Percentiles rank a stretch among this genome's conserved stretches.
Conservation (phyloP, 495 filamentous ascomycete genomes). For the Aspergillus olivimuriae region DNA sequence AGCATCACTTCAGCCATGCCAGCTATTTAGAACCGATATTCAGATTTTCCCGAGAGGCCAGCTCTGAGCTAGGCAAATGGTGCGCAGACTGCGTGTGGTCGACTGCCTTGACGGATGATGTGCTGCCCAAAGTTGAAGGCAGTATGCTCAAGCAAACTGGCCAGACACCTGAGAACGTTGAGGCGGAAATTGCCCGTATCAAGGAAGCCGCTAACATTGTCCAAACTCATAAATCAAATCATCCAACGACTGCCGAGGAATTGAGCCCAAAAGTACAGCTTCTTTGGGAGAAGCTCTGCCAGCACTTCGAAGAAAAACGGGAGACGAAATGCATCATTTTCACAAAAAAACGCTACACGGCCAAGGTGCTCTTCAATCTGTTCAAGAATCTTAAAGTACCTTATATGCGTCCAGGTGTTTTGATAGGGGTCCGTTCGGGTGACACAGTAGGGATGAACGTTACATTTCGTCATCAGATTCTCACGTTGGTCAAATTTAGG, state of each 20-base stretch:
- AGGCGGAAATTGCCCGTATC: slow-evolving; percentile 47
- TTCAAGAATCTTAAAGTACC: slow-evolving; percentile 51
- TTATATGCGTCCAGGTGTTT: slow-evolving; percentile 56
- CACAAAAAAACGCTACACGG: slow-evolving; percentile 71
- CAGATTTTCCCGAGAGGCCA: slow-evolving; percentile 47
- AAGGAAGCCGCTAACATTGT: slow-evolving; percentile 55
- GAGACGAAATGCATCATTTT: slow-evolving; percentile 83
- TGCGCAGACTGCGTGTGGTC: slow-evolving; percentile 79
- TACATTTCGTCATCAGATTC: slow-evolving; percentile 68
- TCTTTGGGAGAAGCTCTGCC: slow-evolving; percentile 50
- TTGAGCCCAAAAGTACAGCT: slow-evolving; percentile 69
- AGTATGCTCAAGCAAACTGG: slow-evolving; percentile 41
- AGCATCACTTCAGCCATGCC: slow-evolving; percentile 50
- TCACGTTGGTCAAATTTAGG: slow-evolving; percentile 70
- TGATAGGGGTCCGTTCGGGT: slow-evolving; percentile 54
- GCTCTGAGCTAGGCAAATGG: slow-evolving; percentile 74
- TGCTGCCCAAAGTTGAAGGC: slow-evolving; percentile 57
- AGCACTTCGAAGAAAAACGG: slow-evolving; percentile 49
- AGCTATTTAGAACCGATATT: slow-evolving; percentile 53
- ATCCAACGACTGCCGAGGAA: slow-evolving; percentile 31
- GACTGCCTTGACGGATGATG: slow-evolving; percentile 60
- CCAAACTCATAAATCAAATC: slow-evolving; percentile 37
- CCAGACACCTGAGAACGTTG: slow-evolving; percentile 30
- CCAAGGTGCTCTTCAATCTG: slow-evolving; percentile 61
- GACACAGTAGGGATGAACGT: slow-evolving; percentile 50